Percentiles rank a stretch among this genome's conserved stretches.
phyloP scores from a whole-genome alignment of 768 basidiomycete genomes.

The Amanita fuliginea region DNA sequence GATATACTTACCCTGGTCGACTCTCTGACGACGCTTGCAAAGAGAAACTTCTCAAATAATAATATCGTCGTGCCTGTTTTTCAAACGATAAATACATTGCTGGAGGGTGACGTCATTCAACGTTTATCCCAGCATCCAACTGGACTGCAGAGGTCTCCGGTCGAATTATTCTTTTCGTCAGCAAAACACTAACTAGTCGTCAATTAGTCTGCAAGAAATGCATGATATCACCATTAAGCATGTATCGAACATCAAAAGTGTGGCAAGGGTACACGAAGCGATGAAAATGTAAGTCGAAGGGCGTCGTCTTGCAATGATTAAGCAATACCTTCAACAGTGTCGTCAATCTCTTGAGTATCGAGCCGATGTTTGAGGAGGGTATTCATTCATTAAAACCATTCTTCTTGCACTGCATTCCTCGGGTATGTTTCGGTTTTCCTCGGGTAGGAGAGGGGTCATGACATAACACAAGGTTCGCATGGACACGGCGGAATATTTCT shows the following conservation, averaged over 20 bases:
- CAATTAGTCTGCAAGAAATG: conserved; percentile 39
- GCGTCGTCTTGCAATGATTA: neutral
- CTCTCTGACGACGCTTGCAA: conserved; percentile 48
- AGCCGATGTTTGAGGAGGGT: conserved; percentile 31
- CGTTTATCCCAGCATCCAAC: conserved; percentile 31
- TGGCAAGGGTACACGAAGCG: conserved; percentile 69
- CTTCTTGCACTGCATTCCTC: conserved; percentile 72
- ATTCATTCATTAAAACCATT: conserved; percentile 43
- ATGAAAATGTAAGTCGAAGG: conserved; percentile 62
- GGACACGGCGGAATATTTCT: conserved; percentile 75
- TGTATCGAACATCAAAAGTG: conserved; percentile 62
- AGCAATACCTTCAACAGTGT: conserved; percentile 31
- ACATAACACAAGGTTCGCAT: conserved; percentile 49
- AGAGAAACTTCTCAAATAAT: conserved; percentile 49
- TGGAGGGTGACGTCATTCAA: conserved; percentile 56
- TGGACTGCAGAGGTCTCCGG: conserved; percentile 42
- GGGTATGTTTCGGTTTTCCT: conserved; percentile 28
- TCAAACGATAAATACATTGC: conserved; percentile 61
- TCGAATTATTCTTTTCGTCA: conserved; percentile 22
- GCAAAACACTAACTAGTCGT: conserved; percentile 24
- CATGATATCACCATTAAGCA: conserved; percentile 50
- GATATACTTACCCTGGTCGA: conserved; percentile 38
- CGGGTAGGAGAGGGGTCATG: neutral
- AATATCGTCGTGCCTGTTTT: conserved; percentile 72
- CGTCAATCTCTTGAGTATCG: conserved; percentile 49